A percentile compares a stretch with the other conserved stretches of the same genome.
Conservation (phyloP, 305 asterid species). For the Fraxinus dipetala region DNA sequence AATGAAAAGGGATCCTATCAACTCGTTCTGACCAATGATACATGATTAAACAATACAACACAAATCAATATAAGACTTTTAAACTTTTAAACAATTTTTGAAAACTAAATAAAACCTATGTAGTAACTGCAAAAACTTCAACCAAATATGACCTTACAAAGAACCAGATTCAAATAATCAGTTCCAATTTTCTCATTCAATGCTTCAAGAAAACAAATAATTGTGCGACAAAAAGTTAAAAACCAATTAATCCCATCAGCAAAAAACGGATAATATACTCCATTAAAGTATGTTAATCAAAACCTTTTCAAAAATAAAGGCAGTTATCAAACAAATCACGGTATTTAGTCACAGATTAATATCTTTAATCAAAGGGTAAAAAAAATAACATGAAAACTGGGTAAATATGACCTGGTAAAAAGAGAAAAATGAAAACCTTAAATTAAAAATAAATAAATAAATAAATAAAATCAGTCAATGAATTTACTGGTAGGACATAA, state of each 20-base stretch:
- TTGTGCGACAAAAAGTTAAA: not conserved
- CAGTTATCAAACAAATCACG: conserved; percentile 27
- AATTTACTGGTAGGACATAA: conserved; percentile 20
- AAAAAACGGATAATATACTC: conserved; percentile 3
- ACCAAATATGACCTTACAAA: conserved; percentile 18
- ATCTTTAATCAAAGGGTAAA: conserved; percentile 20
- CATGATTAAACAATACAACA: conserved; percentile 15
- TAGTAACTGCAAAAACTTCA: conserved; percentile 21
- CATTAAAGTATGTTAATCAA: conserved; percentile 17
- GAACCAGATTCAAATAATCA: conserved; percentile 12
- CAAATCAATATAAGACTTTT: conserved; percentile 13
- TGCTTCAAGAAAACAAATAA: conserved; percentile 12
- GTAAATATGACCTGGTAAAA: conserved; percentile 30
- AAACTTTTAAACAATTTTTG: not conserved
- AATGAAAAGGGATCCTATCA: not conserved
- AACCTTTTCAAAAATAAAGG: not conserved
- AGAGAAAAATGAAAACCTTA: conserved; percentile 17
- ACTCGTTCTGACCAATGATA: not conserved
- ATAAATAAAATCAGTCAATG: conserved; percentile 1
- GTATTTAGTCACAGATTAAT: conserved; percentile 15
- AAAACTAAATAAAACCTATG: conserved; percentile 12
- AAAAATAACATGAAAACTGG: conserved; percentile 16
- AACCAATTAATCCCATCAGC: conserved; percentile 7
- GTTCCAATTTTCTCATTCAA: conserved; percentile 22
- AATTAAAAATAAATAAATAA: not conserved